A percentile compares a stretch with the other conserved stretches of the same genome.
phyloP scores from a whole-genome alignment of 345 rosid genomes.

The Gossypium turneri region DNA sequence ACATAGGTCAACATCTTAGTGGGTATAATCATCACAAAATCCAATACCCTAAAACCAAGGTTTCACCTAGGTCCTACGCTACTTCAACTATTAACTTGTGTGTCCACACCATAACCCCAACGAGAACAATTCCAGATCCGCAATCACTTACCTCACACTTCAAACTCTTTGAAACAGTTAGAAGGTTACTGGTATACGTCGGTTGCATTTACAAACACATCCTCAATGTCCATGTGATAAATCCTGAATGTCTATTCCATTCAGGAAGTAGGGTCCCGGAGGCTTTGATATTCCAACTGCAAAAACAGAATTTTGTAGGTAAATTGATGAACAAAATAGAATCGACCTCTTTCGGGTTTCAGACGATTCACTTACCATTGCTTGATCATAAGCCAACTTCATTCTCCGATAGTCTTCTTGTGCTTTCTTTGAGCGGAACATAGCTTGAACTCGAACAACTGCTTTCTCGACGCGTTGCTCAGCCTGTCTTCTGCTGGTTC shows the following conservation, averaged over 20 bases:
- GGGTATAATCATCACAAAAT: neutral
- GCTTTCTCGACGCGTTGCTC: conserved; percentile 87
- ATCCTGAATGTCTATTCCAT: conserved; percentile 10
- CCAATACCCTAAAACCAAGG: neutral
- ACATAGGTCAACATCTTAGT: neutral
- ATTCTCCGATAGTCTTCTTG: conserved; percentile 81
- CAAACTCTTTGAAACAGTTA: conserved; percentile 15
- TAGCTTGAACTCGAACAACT: conserved; percentile 75
- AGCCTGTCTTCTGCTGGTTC: conserved; percentile 73
- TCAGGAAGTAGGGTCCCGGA: conserved; percentile 24
- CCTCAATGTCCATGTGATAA: neutral
- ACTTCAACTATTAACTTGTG: neutral
- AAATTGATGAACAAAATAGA: neutral
- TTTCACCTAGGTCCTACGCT: conserved; percentile 2
- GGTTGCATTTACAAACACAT: conserved; percentile 18
- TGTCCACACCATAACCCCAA: neutral
- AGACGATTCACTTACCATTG: conserved; percentile 44
- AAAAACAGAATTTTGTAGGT: conserved; percentile 12
- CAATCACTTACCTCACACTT: conserved; percentile 9
- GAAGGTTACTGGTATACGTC: conserved; percentile 12
- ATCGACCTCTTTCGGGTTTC: neutral
- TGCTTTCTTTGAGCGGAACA: conserved; percentile 96
- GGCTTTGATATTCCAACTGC: conserved; percentile 67
- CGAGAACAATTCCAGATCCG: neutral
- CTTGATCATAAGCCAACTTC: conserved; percentile 61